Conservation (phyloP, 164 flowering plant genomes). For the Magnolia changhungtana region DNA sequence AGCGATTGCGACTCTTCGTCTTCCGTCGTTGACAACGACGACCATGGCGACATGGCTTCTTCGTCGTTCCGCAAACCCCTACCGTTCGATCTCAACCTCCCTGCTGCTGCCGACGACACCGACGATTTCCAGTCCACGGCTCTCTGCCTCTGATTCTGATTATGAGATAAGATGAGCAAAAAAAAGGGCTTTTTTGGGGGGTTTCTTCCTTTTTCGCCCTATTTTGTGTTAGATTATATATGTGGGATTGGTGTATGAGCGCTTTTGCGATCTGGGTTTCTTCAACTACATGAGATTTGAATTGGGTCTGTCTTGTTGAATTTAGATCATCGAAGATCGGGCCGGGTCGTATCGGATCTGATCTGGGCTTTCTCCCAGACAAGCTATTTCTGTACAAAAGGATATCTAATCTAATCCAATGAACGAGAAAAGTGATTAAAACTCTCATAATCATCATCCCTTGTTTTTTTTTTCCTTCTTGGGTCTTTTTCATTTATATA, state of each 20-base stretch:
- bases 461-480: background rate
- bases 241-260: conserved; percentile 12
- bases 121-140: conserved; percentile 49
- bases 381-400: conserved; percentile 17
- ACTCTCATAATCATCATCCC: background rate
- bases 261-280: conserved; percentile 17
- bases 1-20: conserved; percentile 90
- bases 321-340: conserved; percentile 10
- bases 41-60: conserved; percentile 26
- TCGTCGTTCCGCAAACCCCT: conserved; percentile 37
- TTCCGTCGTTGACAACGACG: conserved; percentile 49
- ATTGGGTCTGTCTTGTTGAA: conserved; percentile 23
- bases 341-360: conserved; percentile 10
- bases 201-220: background rate
- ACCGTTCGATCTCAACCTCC: conserved; percentile 59
- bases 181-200: conserved; percentile 2
- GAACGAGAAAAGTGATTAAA: conserved; percentile 11
- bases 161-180: conserved; percentile 4
- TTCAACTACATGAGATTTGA: conserved; percentile 29
- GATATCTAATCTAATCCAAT: conserved; percentile 16
- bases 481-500: background rate
- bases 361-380: conserved; percentile 5
- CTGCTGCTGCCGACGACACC: conserved; percentile 15
- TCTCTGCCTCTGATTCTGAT: conserved; percentile 40
- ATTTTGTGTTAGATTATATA: conserved; percentile 9